These are phyloP conservation scores for Eryngium alpinum DNA, from an alignment of 140 eudicot species.

Conservation along the genomic window DNA sequence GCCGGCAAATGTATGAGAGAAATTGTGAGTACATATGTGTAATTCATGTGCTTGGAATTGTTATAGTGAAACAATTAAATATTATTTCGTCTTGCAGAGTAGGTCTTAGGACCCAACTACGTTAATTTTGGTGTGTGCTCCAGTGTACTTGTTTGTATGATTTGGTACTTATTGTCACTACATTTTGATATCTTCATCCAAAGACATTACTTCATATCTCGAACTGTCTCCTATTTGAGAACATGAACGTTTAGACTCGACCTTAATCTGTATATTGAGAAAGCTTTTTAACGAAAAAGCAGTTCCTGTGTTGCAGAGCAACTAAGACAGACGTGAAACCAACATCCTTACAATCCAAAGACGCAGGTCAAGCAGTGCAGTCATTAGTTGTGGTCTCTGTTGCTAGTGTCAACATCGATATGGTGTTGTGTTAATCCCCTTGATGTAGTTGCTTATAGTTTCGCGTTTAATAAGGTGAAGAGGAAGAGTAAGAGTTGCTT, in stretches of 20 bases:
- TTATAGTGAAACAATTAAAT: too few species aligned
- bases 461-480: too few species aligned
- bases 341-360: conserved; percentile 17
- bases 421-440: conserved; percentile 24
- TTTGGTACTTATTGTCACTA: too few species aligned
- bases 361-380: conserved; percentile 11
- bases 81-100: too few species aligned
- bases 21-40: too few species aligned
- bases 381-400: conserved; percentile 18
- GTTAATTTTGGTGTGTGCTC: too few species aligned
- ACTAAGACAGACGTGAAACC: conserved; percentile 11
- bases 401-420: conserved; percentile 24
- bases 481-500: too few species aligned
- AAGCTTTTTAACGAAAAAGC: conserved; percentile 15
- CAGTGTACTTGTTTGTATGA: too few species aligned
- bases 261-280: conserved; percentile 17
- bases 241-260: conserved; percentile 18
- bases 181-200: conserved; percentile 23
- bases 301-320: conserved; percentile 13
- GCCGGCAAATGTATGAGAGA: too few species aligned
- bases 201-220: conserved; percentile 26
- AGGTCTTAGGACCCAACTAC: too few species aligned
- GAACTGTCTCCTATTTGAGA: conserved; percentile 29
- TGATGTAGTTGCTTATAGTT: too few species aligned
- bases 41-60: too few species aligned